A percentile compares a stretch with the other conserved stretches of the same genome.
phyloP scores from a whole-genome alignment of 176 grass and related monocot genomes.

The Phyllostachys edulis region DNA sequence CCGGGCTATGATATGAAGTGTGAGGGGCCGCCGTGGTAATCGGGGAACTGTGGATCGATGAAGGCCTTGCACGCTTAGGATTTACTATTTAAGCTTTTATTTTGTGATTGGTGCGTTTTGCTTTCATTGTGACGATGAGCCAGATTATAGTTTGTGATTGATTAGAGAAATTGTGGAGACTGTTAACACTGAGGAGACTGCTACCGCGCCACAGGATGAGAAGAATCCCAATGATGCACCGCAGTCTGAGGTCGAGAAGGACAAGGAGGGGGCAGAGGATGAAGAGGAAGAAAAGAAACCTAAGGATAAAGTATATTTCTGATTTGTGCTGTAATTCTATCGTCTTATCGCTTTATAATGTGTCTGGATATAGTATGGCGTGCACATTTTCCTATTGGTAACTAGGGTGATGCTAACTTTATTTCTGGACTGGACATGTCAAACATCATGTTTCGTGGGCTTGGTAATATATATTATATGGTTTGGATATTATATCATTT shows the following conservation, averaged over 20 bases:
- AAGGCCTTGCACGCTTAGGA: slow-evolving; percentile 56
- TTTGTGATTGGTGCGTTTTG: not conserved
- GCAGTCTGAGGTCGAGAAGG: slow-evolving; percentile 26
- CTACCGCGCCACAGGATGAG: slow-evolving; percentile 41
- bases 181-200: slow-evolving; percentile 19
- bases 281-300: too few relatives aligned
- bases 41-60: slow-evolving; percentile 70
- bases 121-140: not conserved
- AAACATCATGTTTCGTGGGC: not conserved
- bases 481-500: not conserved
- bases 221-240: slow-evolving; percentile 46
- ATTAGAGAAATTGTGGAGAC: slow-evolving; percentile 24
- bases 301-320: too few relatives aligned
- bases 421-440: not conserved
- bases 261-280: too few relatives aligned
- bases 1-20: too few relatives aligned
- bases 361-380: too few relatives aligned
- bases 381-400: too few relatives aligned
- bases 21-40: slow-evolving; percentile 72
- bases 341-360: too few relatives aligned
- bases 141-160: not conserved
- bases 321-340: too few relatives aligned
- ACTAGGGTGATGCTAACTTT: not conserved
- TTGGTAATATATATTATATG: not conserved
- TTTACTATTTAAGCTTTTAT: not conserved